Evolutionary conservation across 1,139 yeast species (phyloP).

Genomic region (Blastobotrys indianensis): DNA sequence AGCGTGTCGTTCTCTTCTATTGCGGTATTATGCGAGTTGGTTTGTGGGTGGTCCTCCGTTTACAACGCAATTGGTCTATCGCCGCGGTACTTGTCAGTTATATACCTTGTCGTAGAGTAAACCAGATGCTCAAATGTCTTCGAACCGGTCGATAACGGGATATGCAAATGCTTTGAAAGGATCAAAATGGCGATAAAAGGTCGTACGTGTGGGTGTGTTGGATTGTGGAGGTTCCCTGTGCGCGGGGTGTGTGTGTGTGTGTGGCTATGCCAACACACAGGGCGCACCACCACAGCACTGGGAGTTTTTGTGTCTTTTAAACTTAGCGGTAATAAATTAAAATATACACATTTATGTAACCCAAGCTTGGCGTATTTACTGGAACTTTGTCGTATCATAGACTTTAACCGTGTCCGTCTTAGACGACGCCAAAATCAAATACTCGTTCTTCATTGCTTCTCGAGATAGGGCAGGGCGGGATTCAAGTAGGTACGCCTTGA

Average conservation of each 20-base stretch:
- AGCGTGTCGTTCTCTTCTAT: no score
- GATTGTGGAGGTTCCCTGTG: not conserved
- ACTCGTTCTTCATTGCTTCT: conserved; percentile 64
- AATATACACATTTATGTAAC: not conserved
- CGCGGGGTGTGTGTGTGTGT: no score
- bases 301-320: no score
- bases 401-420: conserved; percentile 67
- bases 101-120: not conserved
- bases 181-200: no score
- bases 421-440: conserved; percentile 69
- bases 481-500: conserved; percentile 69
- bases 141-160: no score
- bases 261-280: not conserved
- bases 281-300: no score
- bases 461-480: conserved; percentile 58
- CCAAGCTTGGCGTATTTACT: no score
- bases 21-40: no score
- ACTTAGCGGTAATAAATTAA: not conserved
- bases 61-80: not conserved
- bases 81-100: not conserved
- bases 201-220: conserved; percentile 1
- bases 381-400: conserved; percentile 39
- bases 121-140: no score
- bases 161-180: no score
- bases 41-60: not conserved